Evolutionary conservation across 768 basidiomycete species (phyloP).

Genomic region (Trichaptum fuscoviolaceum): DNA sequence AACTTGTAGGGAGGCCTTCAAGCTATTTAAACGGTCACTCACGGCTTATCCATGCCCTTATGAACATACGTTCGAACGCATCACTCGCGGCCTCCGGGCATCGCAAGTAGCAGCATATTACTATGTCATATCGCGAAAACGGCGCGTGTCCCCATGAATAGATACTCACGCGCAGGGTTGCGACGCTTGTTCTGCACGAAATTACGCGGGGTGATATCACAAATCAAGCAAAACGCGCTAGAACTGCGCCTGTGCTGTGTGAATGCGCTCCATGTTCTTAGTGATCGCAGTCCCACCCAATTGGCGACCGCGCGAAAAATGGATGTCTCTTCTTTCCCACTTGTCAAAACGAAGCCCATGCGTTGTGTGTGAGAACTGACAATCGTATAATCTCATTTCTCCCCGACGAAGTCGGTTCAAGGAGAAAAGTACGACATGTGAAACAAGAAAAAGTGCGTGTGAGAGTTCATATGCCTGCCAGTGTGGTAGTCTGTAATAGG

Average conservation of each 20-base stretch:
- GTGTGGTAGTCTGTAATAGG: too few relatives aligned
- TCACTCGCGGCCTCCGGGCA: background rate
- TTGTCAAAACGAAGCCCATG: too few relatives aligned
- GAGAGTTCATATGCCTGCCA: too few relatives aligned
- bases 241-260: constrained; percentile 1
- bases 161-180: background rate
- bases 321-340: background rate
- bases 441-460: too few relatives aligned
- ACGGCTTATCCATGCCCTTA: background rate
- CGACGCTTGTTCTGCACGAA: background rate
- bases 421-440: too few relatives aligned
- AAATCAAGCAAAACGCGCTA: background rate
- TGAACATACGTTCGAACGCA: background rate
- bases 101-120: background rate
- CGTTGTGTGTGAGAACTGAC: too few relatives aligned
- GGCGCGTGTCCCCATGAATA: background rate
- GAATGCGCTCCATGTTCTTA: background rate
- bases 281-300: background rate
- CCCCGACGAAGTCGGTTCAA: too few relatives aligned
- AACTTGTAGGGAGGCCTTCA: background rate
- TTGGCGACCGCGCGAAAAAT: background rate
- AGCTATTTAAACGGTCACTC: background rate
- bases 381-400: too few relatives aligned
- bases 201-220: background rate
- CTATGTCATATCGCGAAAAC: background rate